phyloP scores from a whole-genome alignment of 2,329 filamentous ascomycete species.

The Exophiala aquamarina region DNA sequence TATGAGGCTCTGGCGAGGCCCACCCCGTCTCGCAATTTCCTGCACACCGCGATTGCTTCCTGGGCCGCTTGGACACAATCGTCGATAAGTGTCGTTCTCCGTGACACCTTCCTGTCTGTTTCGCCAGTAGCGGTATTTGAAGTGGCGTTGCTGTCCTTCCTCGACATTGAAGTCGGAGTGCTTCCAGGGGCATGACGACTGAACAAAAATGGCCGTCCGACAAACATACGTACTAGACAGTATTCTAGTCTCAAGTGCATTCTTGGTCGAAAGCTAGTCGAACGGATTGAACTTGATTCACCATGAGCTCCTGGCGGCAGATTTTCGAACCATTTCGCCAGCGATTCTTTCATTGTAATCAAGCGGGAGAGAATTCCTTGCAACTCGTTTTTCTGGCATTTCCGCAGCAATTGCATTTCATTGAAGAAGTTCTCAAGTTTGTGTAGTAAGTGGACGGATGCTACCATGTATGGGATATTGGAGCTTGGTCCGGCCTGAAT shows the following conservation, averaged over 20 bases:
- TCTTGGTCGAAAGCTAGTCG: conserved; percentile 14
- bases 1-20: conserved; percentile 37
- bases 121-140: neutral
- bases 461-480: conserved; percentile 40
- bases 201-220: conserved; percentile 51
- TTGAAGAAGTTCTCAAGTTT: conserved; percentile 27
- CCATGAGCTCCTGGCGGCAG: conserved; percentile 8
- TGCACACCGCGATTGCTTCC: conserved; percentile 30
- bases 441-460: conserved; percentile 28
- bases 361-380: neutral
- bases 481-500: conserved; percentile 29
- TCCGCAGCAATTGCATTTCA: conserved; percentile 23
- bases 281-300: neutral
- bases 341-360: neutral
- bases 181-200: conserved; percentile 2
- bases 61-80: conserved; percentile 32
- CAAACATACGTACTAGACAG: conserved; percentile 50
- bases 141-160: conserved; percentile 1
- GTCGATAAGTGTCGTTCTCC: conserved; percentile 23
- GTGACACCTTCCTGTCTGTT: neutral
- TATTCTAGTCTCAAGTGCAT: conserved; percentile 43
- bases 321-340: conserved; percentile 14
- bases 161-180: conserved; percentile 3
- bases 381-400: conserved; percentile 18
- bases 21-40: conserved; percentile 26